Base-by-base conservation (phyloP, 176 grass and related monocot species). In the Phoenix dactylifera region DNA sequence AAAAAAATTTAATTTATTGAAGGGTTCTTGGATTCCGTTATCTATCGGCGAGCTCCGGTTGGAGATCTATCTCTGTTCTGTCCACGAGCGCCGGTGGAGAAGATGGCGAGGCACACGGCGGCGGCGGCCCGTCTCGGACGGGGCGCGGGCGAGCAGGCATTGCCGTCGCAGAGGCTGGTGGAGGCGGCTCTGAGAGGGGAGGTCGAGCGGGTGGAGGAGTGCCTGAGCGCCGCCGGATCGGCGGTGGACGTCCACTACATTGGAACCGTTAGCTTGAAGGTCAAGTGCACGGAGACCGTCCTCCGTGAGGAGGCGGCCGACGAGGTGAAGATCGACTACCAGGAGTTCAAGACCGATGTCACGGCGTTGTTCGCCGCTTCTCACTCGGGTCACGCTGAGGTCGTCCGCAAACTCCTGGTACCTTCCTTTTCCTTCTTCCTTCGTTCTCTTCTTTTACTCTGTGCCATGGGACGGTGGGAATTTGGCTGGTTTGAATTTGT, bases 331-430 rank as follows among this genome's bases (percentile, higher is more conserved):
- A 49, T 80, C 44, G 71, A 64, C 59, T 22, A 4, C 29, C 24
- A 60, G 26, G 78, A 80, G 59, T 28, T 80, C 39, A 74, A 57
- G 71, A 74, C 71, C 65, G 78, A 74, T 51, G 78, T 80, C 65
- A 69, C 77, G 64, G 63, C 78, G 52, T 64, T 80, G 51, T 80
- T 80, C 65, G 71, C 78, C 44, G 65, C 78, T 57, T 71, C 78
- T 39, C 78, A 80, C 52, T 64, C 78, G 5, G 78, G 71, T 12
- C 78, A 80, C 14, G 55, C 49, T 52, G 39, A 53, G 16, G n/a
- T 80, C 58, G 65, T 70, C 19, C 56, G 59, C 6, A 35, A 22
- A 17, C 77, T 80, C 18, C 65, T 80, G 70, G 78, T 80, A 69
- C 5, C 20, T 28, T 51, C 68, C 25, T 15, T 15, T 3, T 19